Evolutionary conservation across 495 filamentous ascomycete species (phyloP).

Genomic region (Aspergillus affinis): DNA sequence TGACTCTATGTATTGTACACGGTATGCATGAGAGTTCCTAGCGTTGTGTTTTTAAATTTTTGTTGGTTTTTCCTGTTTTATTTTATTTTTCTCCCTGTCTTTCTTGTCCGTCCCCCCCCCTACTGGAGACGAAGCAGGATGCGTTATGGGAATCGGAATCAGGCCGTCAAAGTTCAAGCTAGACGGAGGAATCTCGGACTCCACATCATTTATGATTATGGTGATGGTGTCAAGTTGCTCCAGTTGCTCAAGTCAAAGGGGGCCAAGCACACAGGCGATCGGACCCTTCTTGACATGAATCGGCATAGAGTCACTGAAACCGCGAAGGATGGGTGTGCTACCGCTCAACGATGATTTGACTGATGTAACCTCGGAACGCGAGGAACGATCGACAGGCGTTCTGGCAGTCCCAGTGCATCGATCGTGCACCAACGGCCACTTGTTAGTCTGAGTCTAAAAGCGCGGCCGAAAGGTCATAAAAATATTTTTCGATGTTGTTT

Average conservation of each 20-base stretch:
- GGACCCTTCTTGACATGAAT: background rate
- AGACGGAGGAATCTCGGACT: background rate
- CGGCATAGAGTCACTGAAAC: background rate
- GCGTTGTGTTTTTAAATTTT: no score
- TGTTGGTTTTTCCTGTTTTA: no score
- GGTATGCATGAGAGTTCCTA: no score
- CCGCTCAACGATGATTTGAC: background rate
- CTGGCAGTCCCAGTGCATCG: background rate
- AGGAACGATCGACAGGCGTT: conserved; percentile 10
- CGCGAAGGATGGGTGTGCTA: background rate
- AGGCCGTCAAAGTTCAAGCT: background rate
- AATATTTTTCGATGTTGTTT: background rate
- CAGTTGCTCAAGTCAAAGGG: background rate
- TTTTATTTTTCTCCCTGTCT: no score
- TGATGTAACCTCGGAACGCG: conserved; percentile 14
- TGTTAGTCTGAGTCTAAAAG: conserved; percentile 8
- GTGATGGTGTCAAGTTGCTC: background rate
- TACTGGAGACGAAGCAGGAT: background rate
- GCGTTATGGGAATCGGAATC: background rate
- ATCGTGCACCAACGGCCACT: background rate
- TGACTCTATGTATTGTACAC: no score
- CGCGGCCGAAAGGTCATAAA: background rate
- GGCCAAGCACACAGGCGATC: background rate
- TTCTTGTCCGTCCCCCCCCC: no score
- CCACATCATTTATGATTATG: background rate